A percentile compares a stretch with the other conserved stretches of the same genome.
These are phyloP conservation scores for Xylaria sp. DNA, from an alignment of 2,329 filamentous ascomycete species.

Conservation along the genomic window DNA sequence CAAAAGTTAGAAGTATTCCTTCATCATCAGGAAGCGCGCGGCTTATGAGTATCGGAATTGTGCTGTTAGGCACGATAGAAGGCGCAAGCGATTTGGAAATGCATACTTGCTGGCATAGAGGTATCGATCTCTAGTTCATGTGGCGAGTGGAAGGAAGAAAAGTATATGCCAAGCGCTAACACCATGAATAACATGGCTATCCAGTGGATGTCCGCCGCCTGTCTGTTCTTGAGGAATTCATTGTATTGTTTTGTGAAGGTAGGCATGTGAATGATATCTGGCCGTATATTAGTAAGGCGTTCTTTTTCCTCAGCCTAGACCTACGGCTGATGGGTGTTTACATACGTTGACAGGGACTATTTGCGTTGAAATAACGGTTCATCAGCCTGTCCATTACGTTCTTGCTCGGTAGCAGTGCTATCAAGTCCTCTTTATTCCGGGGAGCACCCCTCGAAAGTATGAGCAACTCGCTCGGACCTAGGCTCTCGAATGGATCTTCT, in stretches of 20 bases:
- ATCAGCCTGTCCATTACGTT: slow-evolving; percentile 56
- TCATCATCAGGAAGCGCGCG: neutral
- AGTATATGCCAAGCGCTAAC: slow-evolving; percentile 50
- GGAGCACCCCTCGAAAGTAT: slow-evolving; percentile 48
- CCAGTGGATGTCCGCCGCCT: slow-evolving; percentile 50
- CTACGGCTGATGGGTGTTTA: neutral
- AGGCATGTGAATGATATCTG: slow-evolving; percentile 60
- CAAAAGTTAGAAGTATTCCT: neutral
- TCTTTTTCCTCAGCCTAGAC: neutral
- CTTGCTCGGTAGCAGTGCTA: slow-evolving; percentile 55
- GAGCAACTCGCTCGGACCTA: slow-evolving; percentile 50
- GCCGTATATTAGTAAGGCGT: slow-evolving; percentile 17
- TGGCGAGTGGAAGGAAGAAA: slow-evolving; percentile 50
- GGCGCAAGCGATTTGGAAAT: neutral
- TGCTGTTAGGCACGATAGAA: neutral
- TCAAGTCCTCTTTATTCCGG: slow-evolving; percentile 51
- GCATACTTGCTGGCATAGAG: slow-evolving; percentile 41
- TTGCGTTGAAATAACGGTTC: slow-evolving; percentile 59
- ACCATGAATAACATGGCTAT: slow-evolving; percentile 58
- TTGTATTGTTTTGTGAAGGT: slow-evolving; percentile 58
- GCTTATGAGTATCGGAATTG: neutral
- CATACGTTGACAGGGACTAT: slow-evolving; percentile 58
- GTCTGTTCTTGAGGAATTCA: slow-evolving; percentile 55
- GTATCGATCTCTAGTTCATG: slow-evolving; percentile 53
- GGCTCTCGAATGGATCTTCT: slow-evolving; percentile 41